Evolutionary conservation across 306 rosid genomes (phyloP).

Genomic region (Corylus heterophylla): DNA sequence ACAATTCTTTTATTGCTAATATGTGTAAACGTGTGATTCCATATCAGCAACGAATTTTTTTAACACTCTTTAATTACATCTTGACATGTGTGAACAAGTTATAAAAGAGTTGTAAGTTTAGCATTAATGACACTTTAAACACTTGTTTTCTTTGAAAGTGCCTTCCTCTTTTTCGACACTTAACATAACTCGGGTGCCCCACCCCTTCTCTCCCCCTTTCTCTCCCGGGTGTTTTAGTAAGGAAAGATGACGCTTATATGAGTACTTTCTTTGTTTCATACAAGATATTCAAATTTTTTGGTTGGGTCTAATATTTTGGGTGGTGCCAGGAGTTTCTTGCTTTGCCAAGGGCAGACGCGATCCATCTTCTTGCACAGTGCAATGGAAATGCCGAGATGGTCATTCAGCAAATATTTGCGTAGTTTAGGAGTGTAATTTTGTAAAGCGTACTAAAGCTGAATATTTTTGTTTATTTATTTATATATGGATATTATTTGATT

Average conservation of each 20-base stretch:
- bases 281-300: background rate
- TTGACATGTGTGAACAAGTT: too few species aligned
- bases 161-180: background rate
- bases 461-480: constrained; percentile 26
- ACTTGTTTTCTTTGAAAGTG: background rate
- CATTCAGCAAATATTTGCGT: constrained; percentile 89
- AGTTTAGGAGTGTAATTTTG: constrained; percentile 26
- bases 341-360: constrained; percentile 97
- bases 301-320: constrained; percentile 10
- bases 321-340: constrained; percentile 93
- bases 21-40: too few species aligned
- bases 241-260: too few species aligned
- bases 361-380: constrained; percentile 91
- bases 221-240: too few species aligned
- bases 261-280: background rate
- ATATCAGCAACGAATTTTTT: too few species aligned
- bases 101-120: too few species aligned
- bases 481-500: constrained; percentile 52
- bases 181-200: background rate
- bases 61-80: too few species aligned
- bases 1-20: too few species aligned
- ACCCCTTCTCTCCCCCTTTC: too few species aligned
- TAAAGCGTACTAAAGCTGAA: constrained; percentile 9
- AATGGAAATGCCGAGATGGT: constrained; percentile 95
- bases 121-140: background rate